Base-by-base conservation (phyloP, 2,329 filamentous ascomycete genomes). In the Pyrenophora teres region DNA sequence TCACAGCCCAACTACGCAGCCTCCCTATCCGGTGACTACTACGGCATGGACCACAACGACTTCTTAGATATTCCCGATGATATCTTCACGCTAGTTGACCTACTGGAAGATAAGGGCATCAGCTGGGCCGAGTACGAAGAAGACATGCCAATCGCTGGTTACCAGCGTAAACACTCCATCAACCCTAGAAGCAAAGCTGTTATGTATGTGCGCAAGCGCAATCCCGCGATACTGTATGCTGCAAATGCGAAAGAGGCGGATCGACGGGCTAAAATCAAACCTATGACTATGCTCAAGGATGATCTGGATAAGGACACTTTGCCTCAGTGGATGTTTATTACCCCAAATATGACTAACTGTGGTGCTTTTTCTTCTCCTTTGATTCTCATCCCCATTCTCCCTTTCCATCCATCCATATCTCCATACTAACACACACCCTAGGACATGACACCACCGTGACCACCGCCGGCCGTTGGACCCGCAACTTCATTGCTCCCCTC, bases 201-300 rank as follows among this genome's bases (percentile, higher is more conserved):
- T 64, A 84, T 87, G 75, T 94, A 94, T 69, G 89, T 93, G 6
- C 86, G 90, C 67, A 93, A 94, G 76, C 90, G 94, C 77, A 91
- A 92, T 68, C 80, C 77, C 38, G 76, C 80, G 13, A 76, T 92
- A 50, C 77, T 87, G 47, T 90, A 84, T 74, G 81, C 91, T 69
- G 83, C 82, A 31, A 80, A 89, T 44, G 81, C 86, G 51, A 77
- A 80, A 45, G 81, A 80, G 42, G 71, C 79, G 23, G 78, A 83
- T 16, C 85, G 88, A 21, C 77, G 89, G 1, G 80, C 82, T 5
- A 80, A 85, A 68, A 87, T 89, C 73, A 93, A 93, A 80, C 92
- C 90, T 75, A 77, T 90, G 52, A 86, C 80, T 43, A 68, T 80
- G 61, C 92, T 93, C 76, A 80, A 86, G 62, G 38, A 55, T 19